A percentile compares a stretch with the other conserved stretches of the same genome.
phyloP scores from a whole-genome alignment of 2,329 filamentous ascomycete genomes.

The Massarina eburnea region DNA sequence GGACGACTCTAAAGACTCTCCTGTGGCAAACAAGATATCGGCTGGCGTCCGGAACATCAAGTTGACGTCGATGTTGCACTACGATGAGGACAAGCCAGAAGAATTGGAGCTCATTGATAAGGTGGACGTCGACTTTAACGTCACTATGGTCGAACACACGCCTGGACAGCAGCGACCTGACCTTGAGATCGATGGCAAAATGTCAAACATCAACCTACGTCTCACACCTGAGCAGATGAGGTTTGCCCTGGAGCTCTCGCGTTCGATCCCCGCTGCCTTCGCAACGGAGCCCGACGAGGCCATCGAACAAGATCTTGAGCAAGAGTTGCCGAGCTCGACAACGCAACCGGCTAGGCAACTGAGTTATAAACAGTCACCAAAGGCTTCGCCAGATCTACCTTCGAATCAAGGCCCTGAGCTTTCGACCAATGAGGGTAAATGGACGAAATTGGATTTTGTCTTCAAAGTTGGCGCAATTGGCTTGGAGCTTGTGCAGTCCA shows the following conservation, averaged over 20 bases:
- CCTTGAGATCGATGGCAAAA: constrained; percentile 83
- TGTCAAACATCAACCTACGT: constrained; percentile 90
- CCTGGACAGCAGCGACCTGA: constrained; percentile 78
- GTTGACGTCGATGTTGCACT: constrained; percentile 87
- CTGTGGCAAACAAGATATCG: constrained; percentile 84
- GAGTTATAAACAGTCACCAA: constrained; percentile 40
- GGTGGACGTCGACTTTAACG: constrained; percentile 88
- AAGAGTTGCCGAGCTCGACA: constrained; percentile 66
- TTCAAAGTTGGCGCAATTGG: constrained; percentile 89
- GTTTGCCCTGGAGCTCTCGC: constrained; percentile 83
- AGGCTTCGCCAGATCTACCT: constrained; percentile 53
- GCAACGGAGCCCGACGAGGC: constrained; percentile 70
- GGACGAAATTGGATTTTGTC: constrained; percentile 90
- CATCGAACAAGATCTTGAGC: constrained; percentile 69
- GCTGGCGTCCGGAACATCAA: constrained; percentile 91
- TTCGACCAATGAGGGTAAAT: constrained; percentile 67
- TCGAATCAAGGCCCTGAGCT: constrained; percentile 64
- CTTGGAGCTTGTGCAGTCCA: constrained; percentile 79
- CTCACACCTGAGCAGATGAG: constrained; percentile 90
- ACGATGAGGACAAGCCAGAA: constrained; percentile 69
- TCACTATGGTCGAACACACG: constrained; percentile 88
- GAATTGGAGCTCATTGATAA: constrained; percentile 97
- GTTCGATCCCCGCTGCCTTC: constrained; percentile 86
- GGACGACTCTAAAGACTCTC: constrained; percentile 71
- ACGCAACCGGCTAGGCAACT: constrained; percentile 53